Conservation (phyloP, 306 rosid genomes). For the Lathyrus tuberosus region DNA sequence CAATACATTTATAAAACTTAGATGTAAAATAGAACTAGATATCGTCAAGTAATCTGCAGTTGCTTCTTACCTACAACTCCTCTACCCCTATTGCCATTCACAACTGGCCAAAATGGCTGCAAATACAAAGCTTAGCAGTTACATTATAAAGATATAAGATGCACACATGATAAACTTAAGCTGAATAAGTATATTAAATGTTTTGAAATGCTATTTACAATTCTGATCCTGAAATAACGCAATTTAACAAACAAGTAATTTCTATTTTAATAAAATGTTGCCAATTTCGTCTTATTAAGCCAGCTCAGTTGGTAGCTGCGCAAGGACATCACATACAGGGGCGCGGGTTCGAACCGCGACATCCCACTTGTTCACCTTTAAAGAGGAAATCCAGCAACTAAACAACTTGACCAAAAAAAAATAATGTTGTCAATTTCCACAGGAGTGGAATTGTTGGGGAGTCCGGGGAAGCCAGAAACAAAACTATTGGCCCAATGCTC, state of each 20-base stretch:
- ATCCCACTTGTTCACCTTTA: too few species aligned
- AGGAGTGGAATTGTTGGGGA: background rate
- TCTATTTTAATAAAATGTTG: conserved; percentile 17
- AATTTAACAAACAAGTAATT: conserved; percentile 11
- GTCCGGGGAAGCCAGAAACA: too few species aligned
- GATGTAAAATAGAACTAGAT: conserved; percentile 20
- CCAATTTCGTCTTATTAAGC: background rate
- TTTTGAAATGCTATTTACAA: background rate
- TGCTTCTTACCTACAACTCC: conserved; percentile 78
- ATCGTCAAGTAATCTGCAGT: conserved; percentile 25
- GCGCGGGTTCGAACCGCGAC: too few species aligned
- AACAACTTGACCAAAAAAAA: too few species aligned
- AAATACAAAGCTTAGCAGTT: conserved; percentile 37
- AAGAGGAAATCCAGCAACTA: too few species aligned
- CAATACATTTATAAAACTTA: conserved; percentile 14
- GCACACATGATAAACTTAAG: background rate
- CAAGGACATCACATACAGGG: too few species aligned
- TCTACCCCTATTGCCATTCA: conserved; percentile 58
- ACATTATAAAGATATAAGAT: background rate
- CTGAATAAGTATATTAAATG: conserved; percentile 24
- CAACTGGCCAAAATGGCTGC: conserved; percentile 93
- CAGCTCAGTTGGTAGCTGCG: too few species aligned
- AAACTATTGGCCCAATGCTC: too few species aligned
- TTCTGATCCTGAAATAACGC: background rate
- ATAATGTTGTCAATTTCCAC: conserved; percentile 14